Percentiles rank a stretch among this genome's conserved stretches.
Evolutionary conservation across 768 basidiomycete species (phyloP).

Genomic region (Ramaria sp.): DNA sequence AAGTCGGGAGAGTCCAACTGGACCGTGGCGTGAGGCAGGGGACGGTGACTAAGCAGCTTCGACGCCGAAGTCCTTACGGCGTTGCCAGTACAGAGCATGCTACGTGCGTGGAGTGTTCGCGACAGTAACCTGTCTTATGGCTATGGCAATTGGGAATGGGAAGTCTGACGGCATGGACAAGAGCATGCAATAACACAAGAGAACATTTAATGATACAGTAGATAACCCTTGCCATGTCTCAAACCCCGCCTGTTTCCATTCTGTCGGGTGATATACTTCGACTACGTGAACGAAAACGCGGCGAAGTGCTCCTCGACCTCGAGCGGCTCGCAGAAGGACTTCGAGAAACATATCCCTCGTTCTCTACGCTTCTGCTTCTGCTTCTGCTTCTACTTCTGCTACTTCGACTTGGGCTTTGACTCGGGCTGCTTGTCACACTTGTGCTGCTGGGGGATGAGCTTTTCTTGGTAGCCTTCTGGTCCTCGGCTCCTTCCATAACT

Average conservation of each 20-base stretch:
- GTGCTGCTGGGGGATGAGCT: conserved; percentile 15
- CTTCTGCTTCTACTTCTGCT: conserved; percentile 16
- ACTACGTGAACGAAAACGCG: conserved; percentile 37
- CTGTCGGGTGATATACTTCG: conserved; percentile 43
- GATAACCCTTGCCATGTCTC: neutral
- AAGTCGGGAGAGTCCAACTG: too few relatives aligned
- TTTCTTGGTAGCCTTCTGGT: conserved; percentile 33
- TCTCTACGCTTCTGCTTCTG: conserved; percentile 16
- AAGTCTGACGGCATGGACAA: too few relatives aligned
- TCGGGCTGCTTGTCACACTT: conserved; percentile 16
- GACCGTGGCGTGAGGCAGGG: neutral
- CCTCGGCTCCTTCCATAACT: conserved; percentile 70
- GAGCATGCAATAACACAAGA: neutral
- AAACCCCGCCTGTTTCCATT: conserved; percentile 29
- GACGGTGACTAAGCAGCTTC: neutral
- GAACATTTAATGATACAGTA: neutral
- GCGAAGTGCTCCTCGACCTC: conserved; percentile 2
- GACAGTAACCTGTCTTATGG: too few relatives aligned
- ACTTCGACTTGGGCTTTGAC: conserved; percentile 17
- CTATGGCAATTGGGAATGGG: too few relatives aligned
- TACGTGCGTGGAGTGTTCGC: too few relatives aligned
- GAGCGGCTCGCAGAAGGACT: conserved; percentile 14
- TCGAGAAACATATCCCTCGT: conserved; percentile 10
- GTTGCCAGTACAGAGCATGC: neutral
- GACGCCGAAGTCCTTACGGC: too few relatives aligned